phyloP scores from a whole-genome alignment of 768 basidiomycete genomes.

The Amanita pseudoporphyria region DNA sequence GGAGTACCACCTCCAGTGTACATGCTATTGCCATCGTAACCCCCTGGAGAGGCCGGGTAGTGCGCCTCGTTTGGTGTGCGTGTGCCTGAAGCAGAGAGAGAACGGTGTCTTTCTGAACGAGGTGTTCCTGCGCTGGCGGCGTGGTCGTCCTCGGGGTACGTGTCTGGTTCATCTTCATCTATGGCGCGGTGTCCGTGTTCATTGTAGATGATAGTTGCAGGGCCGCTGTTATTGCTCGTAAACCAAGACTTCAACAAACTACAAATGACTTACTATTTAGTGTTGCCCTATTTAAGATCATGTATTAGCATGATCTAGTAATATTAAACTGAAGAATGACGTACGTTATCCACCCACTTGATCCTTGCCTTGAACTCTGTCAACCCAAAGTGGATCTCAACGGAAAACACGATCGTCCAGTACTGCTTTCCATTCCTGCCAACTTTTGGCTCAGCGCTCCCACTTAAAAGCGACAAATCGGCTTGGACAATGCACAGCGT shows the following conservation, averaged over 20 bases:
- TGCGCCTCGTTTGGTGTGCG: slow-evolving; percentile 37
- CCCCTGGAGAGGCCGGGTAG: slow-evolving; percentile 19
- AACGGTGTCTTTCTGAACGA: slow-evolving; percentile 29
- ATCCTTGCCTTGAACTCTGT: slow-evolving; percentile 79
- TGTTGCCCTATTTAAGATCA: slow-evolving; percentile 39
- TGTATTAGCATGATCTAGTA: slow-evolving; percentile 2
- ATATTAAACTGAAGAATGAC: slow-evolving; percentile 18
- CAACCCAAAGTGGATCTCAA: slow-evolving; percentile 76
- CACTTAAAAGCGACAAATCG: slow-evolving; percentile 61
- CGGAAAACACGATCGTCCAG: slow-evolving; percentile 79
- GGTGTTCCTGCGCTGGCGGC: slow-evolving; percentile 23
- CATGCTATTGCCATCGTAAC: slow-evolving; percentile 12
- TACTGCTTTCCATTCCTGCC: slow-evolving; percentile 61
- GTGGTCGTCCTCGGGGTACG: slow-evolving; percentile 55
- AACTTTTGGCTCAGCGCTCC: slow-evolving; percentile 59
- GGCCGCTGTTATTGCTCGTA: slow-evolving; percentile 39
- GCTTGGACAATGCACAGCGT: slow-evolving; percentile 74
- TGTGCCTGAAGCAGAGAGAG: slow-evolving; percentile 42
- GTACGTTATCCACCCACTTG: slow-evolving; percentile 73
- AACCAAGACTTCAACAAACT: background rate
- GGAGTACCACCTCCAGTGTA: background rate
- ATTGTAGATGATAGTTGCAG: slow-evolving; percentile 74
- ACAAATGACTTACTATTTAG: slow-evolving; percentile 51
- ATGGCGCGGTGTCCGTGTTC: slow-evolving; percentile 58
- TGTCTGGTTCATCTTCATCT: slow-evolving; percentile 65